Percentiles rank a stretch among this genome's conserved stretches.
phyloP scores from a whole-genome alignment of 2,329 filamentous ascomycete genomes.

The Pseudocercospora fuligena region DNA sequence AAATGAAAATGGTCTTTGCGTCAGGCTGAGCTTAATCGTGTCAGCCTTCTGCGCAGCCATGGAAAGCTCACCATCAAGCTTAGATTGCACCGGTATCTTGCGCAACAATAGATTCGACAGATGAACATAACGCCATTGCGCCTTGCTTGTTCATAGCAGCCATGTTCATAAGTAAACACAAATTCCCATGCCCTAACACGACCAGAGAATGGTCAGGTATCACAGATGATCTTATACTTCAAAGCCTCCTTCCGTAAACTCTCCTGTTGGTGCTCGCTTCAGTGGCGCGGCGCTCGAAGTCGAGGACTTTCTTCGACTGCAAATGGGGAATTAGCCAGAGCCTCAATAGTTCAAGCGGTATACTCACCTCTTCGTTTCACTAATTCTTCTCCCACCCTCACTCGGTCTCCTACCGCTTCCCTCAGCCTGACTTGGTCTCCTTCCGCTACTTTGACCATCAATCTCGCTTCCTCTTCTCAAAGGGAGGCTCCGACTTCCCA shows the following conservation, averaged over 20 bases:
- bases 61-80: not conserved
- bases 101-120: not conserved
- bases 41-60: not conserved
- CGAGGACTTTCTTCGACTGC: slow-evolving; percentile 3
- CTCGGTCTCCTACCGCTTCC: slow-evolving; percentile 28
- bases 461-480: not conserved
- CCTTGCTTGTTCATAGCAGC: not conserved
- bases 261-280: slow-evolving; percentile 6
- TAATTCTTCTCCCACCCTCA: slow-evolving; percentile 31
- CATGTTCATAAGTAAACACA: not conserved
- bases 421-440: not conserved
- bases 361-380: slow-evolving; percentile 7
- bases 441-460: not conserved
- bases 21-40: not conserved
- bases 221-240: slow-evolving; percentile 5
- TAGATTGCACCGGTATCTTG: not conserved
- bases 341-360: not conserved
- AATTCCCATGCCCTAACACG: not conserved
- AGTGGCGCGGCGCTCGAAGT: not conserved
- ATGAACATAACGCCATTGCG: not conserved
- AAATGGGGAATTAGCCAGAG: not conserved
- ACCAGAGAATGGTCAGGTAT: not conserved
- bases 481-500: not conserved
- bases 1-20: not conserved
- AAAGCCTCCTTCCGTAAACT: slow-evolving; percentile 19